phyloP scores from a whole-genome alignment of 164 flowering plant species.

The Dillenia turbinata region DNA sequence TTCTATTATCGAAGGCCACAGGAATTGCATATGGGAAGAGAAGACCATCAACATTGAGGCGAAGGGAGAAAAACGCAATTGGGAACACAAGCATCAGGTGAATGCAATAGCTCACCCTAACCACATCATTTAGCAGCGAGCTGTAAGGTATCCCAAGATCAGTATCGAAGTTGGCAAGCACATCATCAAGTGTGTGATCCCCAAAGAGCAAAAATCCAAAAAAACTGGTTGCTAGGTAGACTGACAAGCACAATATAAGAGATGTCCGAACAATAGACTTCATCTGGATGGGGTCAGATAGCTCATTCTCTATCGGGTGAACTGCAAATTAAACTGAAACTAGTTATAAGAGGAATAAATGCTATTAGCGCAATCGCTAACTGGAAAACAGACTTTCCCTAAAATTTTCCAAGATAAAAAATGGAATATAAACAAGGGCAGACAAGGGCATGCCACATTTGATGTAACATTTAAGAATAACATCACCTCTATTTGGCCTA shows the following conservation, averaged over 20 bases:
- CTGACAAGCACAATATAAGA: conserved; percentile 41
- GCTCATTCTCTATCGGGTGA: conserved; percentile 74
- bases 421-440: too few relatives aligned
- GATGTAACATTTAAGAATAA: too few relatives aligned
- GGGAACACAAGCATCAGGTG: conserved; percentile 88
- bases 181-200: conserved; percentile 58
- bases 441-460: too few relatives aligned
- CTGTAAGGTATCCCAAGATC: conserved; percentile 62
- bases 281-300: conserved; percentile 55
- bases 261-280: conserved; percentile 55
- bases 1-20: conserved; percentile 34
- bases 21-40: conserved; percentile 59
- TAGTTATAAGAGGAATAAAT: not conserved
- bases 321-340: conserved; percentile 30
- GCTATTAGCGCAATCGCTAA: not conserved
- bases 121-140: conserved; percentile 44
- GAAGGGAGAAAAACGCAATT: conserved; percentile 65
- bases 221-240: conserved; percentile 68
- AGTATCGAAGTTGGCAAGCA: conserved; percentile 70
- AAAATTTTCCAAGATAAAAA: too few relatives aligned
- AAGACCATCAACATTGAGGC: conserved; percentile 68
- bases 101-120: conserved; percentile 61
- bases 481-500: too few relatives aligned
- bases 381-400: too few relatives aligned
- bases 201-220: conserved; percentile 74